Evolutionary conservation across 257 asterid species (phyloP).

Genomic region (Solanum bulbocastanum): DNA sequence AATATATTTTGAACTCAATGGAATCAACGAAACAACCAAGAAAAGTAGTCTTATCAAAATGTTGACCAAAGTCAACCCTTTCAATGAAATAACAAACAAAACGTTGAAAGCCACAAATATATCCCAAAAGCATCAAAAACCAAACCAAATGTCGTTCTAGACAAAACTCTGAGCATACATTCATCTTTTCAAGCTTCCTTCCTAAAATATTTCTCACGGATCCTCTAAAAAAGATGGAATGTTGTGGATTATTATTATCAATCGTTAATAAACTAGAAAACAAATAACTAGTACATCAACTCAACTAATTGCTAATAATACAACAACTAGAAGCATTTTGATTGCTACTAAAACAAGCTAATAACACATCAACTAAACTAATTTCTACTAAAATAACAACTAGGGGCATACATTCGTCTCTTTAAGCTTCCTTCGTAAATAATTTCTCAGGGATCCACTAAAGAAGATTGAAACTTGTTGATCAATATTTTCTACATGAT

Average conservation of each 20-base stretch:
- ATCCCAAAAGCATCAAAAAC: too few relatives aligned
- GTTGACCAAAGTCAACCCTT: too few relatives aligned
- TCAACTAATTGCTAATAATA: neutral
- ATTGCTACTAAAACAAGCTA: too few relatives aligned
- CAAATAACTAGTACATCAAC: neutral
- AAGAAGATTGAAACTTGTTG: neutral
- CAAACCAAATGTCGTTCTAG: neutral
- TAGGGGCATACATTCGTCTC: neutral
- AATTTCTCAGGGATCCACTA: neutral
- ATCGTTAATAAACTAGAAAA: neutral
- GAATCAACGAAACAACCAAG: neutral
- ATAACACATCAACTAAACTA: neutral
- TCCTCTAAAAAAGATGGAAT: neutral
- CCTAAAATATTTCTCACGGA: too few relatives aligned
- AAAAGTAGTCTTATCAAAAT: too few relatives aligned
- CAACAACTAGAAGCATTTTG: neutral
- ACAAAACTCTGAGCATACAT: neutral
- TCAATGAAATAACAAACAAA: too few relatives aligned
- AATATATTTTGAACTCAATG: too few relatives aligned
- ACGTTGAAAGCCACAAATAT: too few relatives aligned
- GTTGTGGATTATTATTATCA: neutral
- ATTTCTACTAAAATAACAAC: neutral
- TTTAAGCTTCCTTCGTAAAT: neutral
- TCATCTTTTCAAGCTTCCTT: neutral
- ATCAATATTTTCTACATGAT: neutral